These are phyloP conservation scores for Cryptococcus floricola DNA, from an alignment of 1,284 basidiomycete genomes.

Conservation along the genomic window DNA sequence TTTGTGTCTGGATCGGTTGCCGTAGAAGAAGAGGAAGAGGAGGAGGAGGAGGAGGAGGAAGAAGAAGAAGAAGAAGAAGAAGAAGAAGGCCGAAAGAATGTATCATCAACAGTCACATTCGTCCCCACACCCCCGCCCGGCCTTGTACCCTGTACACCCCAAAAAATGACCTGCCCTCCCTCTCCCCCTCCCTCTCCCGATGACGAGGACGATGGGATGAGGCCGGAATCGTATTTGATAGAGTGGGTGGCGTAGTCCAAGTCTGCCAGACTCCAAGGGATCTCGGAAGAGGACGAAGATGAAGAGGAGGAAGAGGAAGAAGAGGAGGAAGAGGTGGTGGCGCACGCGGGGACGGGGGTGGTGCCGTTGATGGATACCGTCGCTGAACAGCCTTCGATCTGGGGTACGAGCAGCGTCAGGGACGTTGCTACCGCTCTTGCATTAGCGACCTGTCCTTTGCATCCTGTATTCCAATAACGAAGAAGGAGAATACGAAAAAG, in stretches of 20 bases:
- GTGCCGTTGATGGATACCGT: constrained; percentile 32
- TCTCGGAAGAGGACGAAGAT: constrained; percentile 8
- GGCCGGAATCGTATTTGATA: constrained; percentile 21
- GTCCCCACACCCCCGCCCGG: constrained; percentile 6
- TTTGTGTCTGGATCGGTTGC: too few species aligned
- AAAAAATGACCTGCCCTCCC: constrained; percentile 28
- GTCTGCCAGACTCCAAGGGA: constrained; percentile 25
- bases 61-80: too few species aligned
- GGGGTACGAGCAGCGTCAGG: constrained; percentile 29
- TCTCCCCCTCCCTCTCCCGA: neutral
- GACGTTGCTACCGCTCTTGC: constrained; percentile 17
- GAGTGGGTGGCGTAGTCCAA: constrained; percentile 28
- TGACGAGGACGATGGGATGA: neutral
- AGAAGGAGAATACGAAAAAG: too few species aligned
- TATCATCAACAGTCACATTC: constrained; percentile 32
- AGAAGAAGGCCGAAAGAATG: neutral
- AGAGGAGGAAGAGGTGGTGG: constrained; percentile 7
- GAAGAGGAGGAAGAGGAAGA: constrained; percentile 7
- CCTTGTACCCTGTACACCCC: constrained; percentile 27
- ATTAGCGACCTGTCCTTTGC: too few species aligned
- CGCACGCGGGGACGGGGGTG: constrained; percentile 25
- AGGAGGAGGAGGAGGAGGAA: too few species aligned
- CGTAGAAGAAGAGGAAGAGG: too few species aligned
- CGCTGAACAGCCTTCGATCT: constrained; percentile 22
- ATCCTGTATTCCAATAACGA: too few species aligned